phyloP scores from a whole-genome alignment of 352 stramenopile species.

The Pythium aphanidermatum region DNA sequence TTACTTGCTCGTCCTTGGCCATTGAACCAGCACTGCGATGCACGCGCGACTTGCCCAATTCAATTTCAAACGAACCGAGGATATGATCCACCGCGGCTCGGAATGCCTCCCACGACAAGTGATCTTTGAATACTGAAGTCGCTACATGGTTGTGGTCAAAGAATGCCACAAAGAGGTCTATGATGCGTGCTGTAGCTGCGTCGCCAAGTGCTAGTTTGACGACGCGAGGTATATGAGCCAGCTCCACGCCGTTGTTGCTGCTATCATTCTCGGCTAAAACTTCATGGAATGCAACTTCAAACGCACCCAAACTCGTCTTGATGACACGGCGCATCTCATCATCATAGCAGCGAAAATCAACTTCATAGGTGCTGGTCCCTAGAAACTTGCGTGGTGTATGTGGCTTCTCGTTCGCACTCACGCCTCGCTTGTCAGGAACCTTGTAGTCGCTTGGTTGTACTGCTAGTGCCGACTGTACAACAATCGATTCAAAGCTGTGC shows the following conservation, averaged over 20 bases:
- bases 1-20: slow-evolving; percentile 3
- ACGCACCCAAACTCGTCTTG: slow-evolving; percentile 23
- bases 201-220: slow-evolving; percentile 36
- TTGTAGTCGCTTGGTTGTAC: slow-evolving; percentile 58
- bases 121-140: slow-evolving; percentile 26
- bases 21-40: background rate
- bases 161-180: slow-evolving; percentile 39
- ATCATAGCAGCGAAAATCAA: slow-evolving; percentile 55
- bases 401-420: slow-evolving; percentile 38
- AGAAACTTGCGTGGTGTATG: slow-evolving; percentile 47
- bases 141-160: slow-evolving; percentile 32
- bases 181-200: slow-evolving; percentile 19
- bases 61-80: slow-evolving; percentile 28
- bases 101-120: slow-evolving; percentile 52
- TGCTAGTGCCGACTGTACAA: slow-evolving; percentile 28
- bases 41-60: slow-evolving; percentile 19
- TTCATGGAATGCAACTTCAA: slow-evolving; percentile 40
- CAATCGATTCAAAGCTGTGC: slow-evolving; percentile 47
- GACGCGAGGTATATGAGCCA: slow-evolving; percentile 39
- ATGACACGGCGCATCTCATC: slow-evolving; percentile 39
- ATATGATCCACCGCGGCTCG: slow-evolving; percentile 33
- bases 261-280: slow-evolving; percentile 18
- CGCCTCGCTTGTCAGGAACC: slow-evolving; percentile 48
- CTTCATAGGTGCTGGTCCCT: slow-evolving; percentile 50
- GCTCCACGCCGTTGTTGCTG: slow-evolving; percentile 41